These are phyloP conservation scores for Plasmodium chabaudi DNA, from an alignment of 169 alveolate species.

Conservation along the genomic window DNA sequence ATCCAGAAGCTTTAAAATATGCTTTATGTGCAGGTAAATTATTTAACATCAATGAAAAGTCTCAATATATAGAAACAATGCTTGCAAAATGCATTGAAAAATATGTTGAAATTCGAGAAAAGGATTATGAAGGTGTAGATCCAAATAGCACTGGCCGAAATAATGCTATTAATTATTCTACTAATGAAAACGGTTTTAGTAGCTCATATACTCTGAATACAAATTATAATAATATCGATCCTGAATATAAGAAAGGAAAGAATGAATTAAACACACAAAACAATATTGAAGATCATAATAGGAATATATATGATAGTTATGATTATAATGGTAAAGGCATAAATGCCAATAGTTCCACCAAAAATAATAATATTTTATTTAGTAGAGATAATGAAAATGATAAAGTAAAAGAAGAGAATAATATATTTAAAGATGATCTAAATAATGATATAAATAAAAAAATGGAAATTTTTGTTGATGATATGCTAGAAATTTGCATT, in stretches of 20 bases:
- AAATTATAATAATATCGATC: neutral
- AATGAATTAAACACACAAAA: neutral
- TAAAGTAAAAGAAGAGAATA: slow-evolving; percentile 10
- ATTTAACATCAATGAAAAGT: slow-evolving; percentile 88
- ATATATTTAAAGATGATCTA: slow-evolving; percentile 51
- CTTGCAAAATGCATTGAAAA: slow-evolving; percentile 71
- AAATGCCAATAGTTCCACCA: neutral
- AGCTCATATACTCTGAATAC: neutral
- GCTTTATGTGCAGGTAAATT: slow-evolving; percentile 95
- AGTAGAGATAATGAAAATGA: neutral
- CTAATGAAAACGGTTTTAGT: neutral
- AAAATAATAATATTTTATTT: neutral
- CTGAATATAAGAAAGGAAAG: neutral
- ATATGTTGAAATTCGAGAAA: slow-evolving; percentile 72
- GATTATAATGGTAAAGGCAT: neutral
- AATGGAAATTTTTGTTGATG: slow-evolving; percentile 91
- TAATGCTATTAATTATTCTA: slow-evolving; percentile 1
- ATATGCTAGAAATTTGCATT: slow-evolving; percentile 91
- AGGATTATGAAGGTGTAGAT: slow-evolving; percentile 31
- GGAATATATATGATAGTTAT: slow-evolving; percentile 7
- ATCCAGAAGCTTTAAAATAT: slow-evolving; percentile 92
- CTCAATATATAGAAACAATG: slow-evolving; percentile 86
- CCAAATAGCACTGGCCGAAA: neutral
- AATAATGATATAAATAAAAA: slow-evolving; percentile 82
- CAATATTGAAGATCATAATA: slow-evolving; percentile 3